Evolutionary conservation across 805 yeast genomes (phyloP).

Genomic region (Metschnikowia kunwiensis): DNA sequence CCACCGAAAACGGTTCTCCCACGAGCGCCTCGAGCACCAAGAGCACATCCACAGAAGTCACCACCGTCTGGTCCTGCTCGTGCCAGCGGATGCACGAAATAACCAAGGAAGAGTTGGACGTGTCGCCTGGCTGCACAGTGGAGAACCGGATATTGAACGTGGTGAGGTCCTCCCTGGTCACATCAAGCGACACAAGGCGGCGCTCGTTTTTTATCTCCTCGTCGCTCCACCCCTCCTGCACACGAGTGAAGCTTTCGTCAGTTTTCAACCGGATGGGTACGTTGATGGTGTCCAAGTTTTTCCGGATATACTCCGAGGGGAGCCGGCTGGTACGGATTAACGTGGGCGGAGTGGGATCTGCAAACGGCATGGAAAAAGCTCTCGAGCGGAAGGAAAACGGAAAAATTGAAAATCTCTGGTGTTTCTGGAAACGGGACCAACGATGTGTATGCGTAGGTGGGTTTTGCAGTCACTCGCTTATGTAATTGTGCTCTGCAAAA

Average conservation of each 20-base stretch:
- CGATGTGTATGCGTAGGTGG: too few relatives aligned
- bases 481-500: background rate
- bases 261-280: constrained; percentile 29
- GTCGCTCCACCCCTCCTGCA: constrained; percentile 46
- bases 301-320: constrained; percentile 17
- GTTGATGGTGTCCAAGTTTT: constrained; percentile 20
- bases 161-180: constrained; percentile 24
- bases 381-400: background rate
- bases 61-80: constrained; percentile 44
- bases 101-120: constrained; percentile 39
- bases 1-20: constrained; percentile 53
- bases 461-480: constrained; percentile 3
- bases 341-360: constrained; percentile 2
- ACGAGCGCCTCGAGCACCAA: constrained; percentile 55
- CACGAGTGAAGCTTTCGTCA: constrained; percentile 29
- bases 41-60: constrained; percentile 66
- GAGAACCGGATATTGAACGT: constrained; percentile 11
- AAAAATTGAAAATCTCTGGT: background rate
- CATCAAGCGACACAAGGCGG: constrained; percentile 47
- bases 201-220: constrained; percentile 43
- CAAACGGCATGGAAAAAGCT: background rate
- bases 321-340: constrained; percentile 18
- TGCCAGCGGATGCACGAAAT: constrained; percentile 61
- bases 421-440: too few relatives aligned
- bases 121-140: constrained; percentile 32